Evolutionary conservation across 257 asterid genomes (phyloP), one percentile per base, ranked within the genome.

Genomic region (Solanum pinnatisectum): DNA sequence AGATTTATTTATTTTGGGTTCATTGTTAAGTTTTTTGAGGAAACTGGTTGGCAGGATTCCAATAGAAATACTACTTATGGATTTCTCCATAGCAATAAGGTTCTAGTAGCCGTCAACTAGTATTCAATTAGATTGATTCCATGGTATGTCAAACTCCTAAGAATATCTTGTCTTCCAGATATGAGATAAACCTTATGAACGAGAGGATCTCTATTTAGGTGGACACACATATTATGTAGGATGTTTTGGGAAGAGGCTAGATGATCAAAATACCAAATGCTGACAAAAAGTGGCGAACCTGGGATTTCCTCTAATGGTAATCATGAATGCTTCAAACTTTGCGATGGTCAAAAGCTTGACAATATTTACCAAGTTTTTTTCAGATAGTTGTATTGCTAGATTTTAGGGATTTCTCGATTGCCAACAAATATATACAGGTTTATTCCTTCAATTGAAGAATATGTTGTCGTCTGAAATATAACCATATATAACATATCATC

Each of bases 51-150:
- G 92, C 98, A 95, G 97, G 91, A 89, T 96, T 93, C 78, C 91
- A 88, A 59, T 89, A 91, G 15, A 92, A 93, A 79, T 89, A 90
- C 84, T 95, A 93, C 86, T 91, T 96, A n/a, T 96, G 98, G 8
- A 37, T 37, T 6, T 35, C 4, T 37, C 39, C 39, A 37, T 6
- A 37, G 39, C 39, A 37, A 37, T 37, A 37, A 37, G 39, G 36
- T 22, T 2, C 70, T 42, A 25, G 87, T 32, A 73, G 82, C 30
- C 11, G 4, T 73, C 82, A 35, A 12, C 39, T 37, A 37, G 39
- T 37, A 37, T 37, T 6, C 7, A 36, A 22, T 9, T 18, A 49
- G 81, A 73, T 9, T 35, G 20, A 35, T 9, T 2, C 40, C 16
- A 8, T 8, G 82, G 36, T 74, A 37, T 46, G 10, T 74, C 32